Evolutionary conservation across 345 rosid species (phyloP).

Genomic region (Acer saccharum): DNA sequence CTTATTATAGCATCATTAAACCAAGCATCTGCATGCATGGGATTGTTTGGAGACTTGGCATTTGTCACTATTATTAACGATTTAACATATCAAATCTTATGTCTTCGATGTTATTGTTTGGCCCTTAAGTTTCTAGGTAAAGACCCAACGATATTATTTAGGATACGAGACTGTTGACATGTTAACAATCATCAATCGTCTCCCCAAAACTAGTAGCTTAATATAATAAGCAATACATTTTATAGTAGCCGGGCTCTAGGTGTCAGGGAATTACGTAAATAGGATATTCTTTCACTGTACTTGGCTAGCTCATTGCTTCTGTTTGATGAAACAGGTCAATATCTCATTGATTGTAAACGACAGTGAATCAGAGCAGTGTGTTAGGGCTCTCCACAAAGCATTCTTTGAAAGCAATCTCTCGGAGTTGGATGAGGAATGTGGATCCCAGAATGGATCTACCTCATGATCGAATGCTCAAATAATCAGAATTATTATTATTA

Average conservation of each 20-base stretch:
- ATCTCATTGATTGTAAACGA: constrained; percentile 88
- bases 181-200: too few relatives aligned
- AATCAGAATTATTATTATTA: not conserved
- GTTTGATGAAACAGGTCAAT: constrained; percentile 58
- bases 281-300: not conserved
- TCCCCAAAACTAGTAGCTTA: too few relatives aligned
- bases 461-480: constrained; percentile 16
- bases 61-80: not conserved
- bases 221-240: not conserved
- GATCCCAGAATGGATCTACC: constrained; percentile 43
- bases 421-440: constrained; percentile 34
- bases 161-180: too few relatives aligned
- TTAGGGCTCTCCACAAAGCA: constrained; percentile 70
- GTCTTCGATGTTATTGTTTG: too few relatives aligned
- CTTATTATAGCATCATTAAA: not conserved
- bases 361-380: constrained; percentile 81
- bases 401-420: constrained; percentile 71
- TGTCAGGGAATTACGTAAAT: not conserved
- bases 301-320: not conserved
- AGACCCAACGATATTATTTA: too few relatives aligned
- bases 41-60: constrained; percentile 5
- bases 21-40: not conserved
- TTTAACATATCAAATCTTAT: not conserved
- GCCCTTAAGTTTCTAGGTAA: too few relatives aligned
- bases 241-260: not conserved